Conservation (phyloP, 202 grass and related monocot genomes). For the Digitaria exilis region DNA sequence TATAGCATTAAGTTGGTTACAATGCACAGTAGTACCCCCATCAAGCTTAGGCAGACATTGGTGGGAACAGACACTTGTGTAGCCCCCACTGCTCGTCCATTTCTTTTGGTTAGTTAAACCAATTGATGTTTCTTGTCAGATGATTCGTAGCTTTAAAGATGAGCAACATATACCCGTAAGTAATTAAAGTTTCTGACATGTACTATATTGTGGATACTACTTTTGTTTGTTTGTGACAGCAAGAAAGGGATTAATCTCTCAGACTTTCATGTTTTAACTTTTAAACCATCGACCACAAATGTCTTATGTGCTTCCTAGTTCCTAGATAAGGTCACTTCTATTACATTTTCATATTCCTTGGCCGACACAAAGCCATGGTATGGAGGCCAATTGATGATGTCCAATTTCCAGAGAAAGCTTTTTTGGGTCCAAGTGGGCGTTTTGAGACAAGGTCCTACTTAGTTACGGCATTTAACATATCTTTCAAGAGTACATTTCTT, state of each 20-base stretch:
- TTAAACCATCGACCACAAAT: constrained; percentile 4
- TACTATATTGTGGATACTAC: not conserved
- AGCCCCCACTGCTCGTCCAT: not conserved
- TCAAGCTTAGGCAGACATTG: not conserved
- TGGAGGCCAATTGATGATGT: constrained; percentile 26
- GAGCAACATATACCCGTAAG: not conserved
- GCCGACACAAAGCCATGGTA: not conserved
- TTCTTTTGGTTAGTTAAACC: not conserved
- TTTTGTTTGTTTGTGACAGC: constrained; percentile 5
- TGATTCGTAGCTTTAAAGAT: constrained; percentile 28
- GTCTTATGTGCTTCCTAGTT: constrained; percentile 20
- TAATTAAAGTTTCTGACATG: constrained; percentile 30
- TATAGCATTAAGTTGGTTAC: constrained; percentile 13
- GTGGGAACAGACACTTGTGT: constrained; percentile 24
- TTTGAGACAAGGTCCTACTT: constrained; percentile 1
- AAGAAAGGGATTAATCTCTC: constrained; percentile 39
- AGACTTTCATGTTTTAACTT: constrained; percentile 32
- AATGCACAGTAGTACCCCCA: not conserved
- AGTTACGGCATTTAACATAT: constrained; percentile 23
- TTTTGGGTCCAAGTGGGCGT: not conserved
- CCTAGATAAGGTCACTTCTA: constrained; percentile 19
- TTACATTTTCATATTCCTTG: constrained; percentile 10
- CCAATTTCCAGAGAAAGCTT: not conserved
- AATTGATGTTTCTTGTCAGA: constrained; percentile 26
- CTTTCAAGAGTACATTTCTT: constrained; percentile 31